A percentile compares a stretch with the other conserved stretches of the same genome.
Conservation (phyloP, 805 yeast genomes). For the Diddensiella transvaalensis region DNA sequence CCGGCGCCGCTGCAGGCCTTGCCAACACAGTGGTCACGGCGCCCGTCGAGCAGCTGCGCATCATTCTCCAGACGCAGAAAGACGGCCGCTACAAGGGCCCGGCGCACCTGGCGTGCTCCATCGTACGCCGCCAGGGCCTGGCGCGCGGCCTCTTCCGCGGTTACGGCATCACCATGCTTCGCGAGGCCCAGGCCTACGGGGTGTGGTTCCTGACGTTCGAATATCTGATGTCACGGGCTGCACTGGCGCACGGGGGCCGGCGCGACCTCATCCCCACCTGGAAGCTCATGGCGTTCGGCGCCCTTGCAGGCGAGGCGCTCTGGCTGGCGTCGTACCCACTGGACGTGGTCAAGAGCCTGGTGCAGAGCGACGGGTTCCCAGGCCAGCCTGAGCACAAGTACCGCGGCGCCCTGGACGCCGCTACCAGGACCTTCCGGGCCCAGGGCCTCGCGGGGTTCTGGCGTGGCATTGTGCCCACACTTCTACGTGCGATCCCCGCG, state of each 20-base stretch:
- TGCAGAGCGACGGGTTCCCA: conserved; percentile 49
- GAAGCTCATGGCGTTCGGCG: conserved; percentile 56
- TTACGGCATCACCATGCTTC: conserved; percentile 45
- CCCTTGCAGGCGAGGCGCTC: conserved; percentile 62
- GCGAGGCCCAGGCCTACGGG: conserved; percentile 73
- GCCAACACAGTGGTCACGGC: conserved; percentile 62
- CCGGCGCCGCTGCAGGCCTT: conserved; percentile 64
- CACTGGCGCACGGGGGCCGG: conserved; percentile 20
- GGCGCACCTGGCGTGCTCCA: conserved; percentile 42
- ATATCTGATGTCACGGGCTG: conserved; percentile 39
- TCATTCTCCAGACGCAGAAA: conserved; percentile 53
- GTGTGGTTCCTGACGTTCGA: conserved; percentile 71
- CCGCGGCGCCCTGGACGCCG: conserved; percentile 41
- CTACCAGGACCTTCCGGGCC: conserved; percentile 40
- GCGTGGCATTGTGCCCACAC: conserved; percentile 54
- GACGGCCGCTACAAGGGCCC: conserved; percentile 39
- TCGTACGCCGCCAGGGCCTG: conserved; percentile 42
- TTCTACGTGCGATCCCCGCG: conserved; percentile 60
- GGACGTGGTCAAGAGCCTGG: conserved; percentile 59
- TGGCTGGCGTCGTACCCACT: conserved; percentile 70
- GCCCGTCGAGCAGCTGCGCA: conserved; percentile 66
- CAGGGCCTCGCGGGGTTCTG: conserved; percentile 51
- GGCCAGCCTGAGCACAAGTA: conserved; percentile 31
- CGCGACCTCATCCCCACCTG: conserved; percentile 52
- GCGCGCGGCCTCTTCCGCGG: conserved; percentile 53